phyloP scores from a whole-genome alignment of 768 basidiomycete genomes.

The Boletus subcaerulescens region DNA sequence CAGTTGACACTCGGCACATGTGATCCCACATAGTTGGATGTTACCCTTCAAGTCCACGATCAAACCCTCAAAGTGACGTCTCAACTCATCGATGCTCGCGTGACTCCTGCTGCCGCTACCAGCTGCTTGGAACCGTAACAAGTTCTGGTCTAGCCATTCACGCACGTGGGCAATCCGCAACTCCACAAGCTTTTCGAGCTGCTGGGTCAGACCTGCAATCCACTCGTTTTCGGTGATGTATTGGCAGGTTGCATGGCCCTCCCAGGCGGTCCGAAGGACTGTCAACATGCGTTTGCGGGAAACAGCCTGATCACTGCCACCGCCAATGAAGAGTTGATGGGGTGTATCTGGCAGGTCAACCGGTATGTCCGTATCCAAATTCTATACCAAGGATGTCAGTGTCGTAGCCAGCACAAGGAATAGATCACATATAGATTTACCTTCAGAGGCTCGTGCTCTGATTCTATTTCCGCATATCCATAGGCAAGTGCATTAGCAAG shows the following conservation, averaged over 20 bases:
- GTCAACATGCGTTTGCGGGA: slow-evolving; percentile 13
- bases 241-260: slow-evolving; percentile 17
- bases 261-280: slow-evolving; percentile 20
- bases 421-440: slow-evolving; percentile 27
- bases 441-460: slow-evolving; percentile 49
- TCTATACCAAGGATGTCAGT: slow-evolving; percentile 31
- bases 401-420: background rate
- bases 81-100: slow-evolving; percentile 44
- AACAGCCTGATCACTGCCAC: slow-evolving; percentile 11
- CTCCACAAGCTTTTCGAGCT: slow-evolving; percentile 41
- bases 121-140: slow-evolving; percentile 41
- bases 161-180: slow-evolving; percentile 47
- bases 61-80: slow-evolving; percentile 40
- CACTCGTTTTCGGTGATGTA: slow-evolving; percentile 32
- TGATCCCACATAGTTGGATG: slow-evolving; percentile 47
- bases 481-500: slow-evolving; percentile 48
- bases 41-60: slow-evolving; percentile 45
- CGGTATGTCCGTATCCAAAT: slow-evolving; percentile 47
- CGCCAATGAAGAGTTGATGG: slow-evolving; percentile 34
- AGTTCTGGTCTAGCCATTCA: slow-evolving; percentile 51
- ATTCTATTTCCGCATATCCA: slow-evolving; percentile 45
- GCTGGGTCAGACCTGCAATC: slow-evolving; percentile 35
- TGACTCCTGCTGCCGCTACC: slow-evolving; percentile 18
- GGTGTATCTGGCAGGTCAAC: slow-evolving; percentile 39
- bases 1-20: slow-evolving; percentile 48